Evolutionary conservation across 1,139 yeast species (phyloP), one percentile per base, ranked within the genome.

Genomic region (Hemisphaericaspora xylanilytica): DNA sequence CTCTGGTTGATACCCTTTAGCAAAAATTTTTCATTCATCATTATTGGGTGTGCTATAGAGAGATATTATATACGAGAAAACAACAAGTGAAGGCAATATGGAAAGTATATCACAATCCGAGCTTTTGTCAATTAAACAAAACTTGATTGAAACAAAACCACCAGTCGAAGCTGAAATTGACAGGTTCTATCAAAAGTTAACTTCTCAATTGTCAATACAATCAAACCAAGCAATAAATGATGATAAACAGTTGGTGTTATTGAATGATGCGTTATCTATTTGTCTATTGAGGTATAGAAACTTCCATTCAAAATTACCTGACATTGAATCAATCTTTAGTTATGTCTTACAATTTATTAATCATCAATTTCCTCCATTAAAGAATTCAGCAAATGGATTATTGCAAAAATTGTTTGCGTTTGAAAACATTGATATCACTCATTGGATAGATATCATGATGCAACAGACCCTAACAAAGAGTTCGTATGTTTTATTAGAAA

Each of bases 311-410:
- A 21, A 34, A 9, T 34, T 7, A 29, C 18, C 11, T 28, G 17
- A 22, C 32, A 7, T 15, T 38, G 24, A 41, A 43, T 28, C 12
- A 9, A 41, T 62, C 3, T 81, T 81, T 51, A 66, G 67, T 26
- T 82, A 75, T 53, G 72, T 84, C 8, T 61, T 82, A 35, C 88
- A 80, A 47, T 80, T 78, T 51, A 80, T 89, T 80, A 80, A 79
- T 38, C 85, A 80, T 38, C 76, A 87, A 2, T 81, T 85, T 4
- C 80, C 86, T 1, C 81, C 94, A 0, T 61, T 85, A 26, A 79
- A 82, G 5, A 85, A 82, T 48, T 82, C 94, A 0, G 59, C 86
- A 37, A 73, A 70, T 40, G 85, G 80, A 29, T 55, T 87, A 28
- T 71, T 85, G 37, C 48, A 59, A 3, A 84, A 82, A 47, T 52